Evolutionary conservation across 176 grass and related monocot genomes (phyloP), one percentile per base, ranked within the genome.

Genomic region (Musa troglodytarum): DNA sequence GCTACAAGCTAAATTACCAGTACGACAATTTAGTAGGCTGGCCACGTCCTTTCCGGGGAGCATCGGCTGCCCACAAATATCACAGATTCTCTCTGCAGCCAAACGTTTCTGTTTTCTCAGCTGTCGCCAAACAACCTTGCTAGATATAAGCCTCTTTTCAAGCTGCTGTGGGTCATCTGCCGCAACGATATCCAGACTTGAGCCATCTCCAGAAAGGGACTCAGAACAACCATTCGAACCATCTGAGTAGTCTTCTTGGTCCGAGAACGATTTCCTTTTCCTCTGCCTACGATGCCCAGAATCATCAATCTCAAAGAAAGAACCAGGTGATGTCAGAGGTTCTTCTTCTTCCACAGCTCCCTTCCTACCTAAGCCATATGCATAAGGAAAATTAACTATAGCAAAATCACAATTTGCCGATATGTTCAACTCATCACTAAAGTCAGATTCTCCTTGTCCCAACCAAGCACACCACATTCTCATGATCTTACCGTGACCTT

Each of bases 401-500:
- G 88, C 91, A 64, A 99, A 91, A 63, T 78, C 86, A 84, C 88
- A 92, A 73, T 85, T 87, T 24, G 80, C 75, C 14, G 78, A 83
- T 53, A 20, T 59, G 52, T 61, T 50, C 54, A 71, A 68, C 0
- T 69, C 58, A 1, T 86, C 66, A 1, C 64, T 72, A 28, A 58
- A 59, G 34, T 61, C 25, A 78, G 26, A 59, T 20, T 52, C 77
- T 63, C 75, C 86, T 86, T 89, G 80, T 78, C 91, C 91, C 73
- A 86, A 78, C 96, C 96, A 99, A 69, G 90, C 96, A 82, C 96
- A 99, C 90, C 90, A 92, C 65, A 99, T 95, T 66, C 84, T 95
- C 74, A 65, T 87, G 25, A 95, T 75, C 86, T 89, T 92, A 76
- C 80, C 80, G 50, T 13, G 52, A 53, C 49, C 73, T 24, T 95